These are phyloP conservation scores for Aethionema arabicum DNA, from an alignment of 345 rosid genomes.

Conservation along the genomic window DNA sequence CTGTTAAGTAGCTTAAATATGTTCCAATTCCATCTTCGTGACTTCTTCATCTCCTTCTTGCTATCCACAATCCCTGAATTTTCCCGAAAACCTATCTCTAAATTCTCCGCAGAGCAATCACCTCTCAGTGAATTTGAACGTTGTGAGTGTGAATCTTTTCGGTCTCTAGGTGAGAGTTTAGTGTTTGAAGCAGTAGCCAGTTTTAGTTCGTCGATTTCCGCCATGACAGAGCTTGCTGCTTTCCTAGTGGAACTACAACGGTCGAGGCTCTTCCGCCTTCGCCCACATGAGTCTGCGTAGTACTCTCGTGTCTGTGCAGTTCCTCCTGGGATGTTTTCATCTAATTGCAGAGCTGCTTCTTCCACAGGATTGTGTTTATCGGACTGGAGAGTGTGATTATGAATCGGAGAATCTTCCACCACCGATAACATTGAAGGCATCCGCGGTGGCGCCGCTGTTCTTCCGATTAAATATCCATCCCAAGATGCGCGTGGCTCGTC, in stretches of 20 bases:
- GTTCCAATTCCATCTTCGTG: slow-evolving; percentile 82
- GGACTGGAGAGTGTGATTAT: slow-evolving; percentile 50
- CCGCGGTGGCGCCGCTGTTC: slow-evolving; percentile 52
- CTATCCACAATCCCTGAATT: slow-evolving; percentile 35
- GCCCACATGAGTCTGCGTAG: slow-evolving; percentile 72
- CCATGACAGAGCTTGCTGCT: slow-evolving; percentile 73
- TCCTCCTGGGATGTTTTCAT: slow-evolving; percentile 75
- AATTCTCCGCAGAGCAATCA: slow-evolving; percentile 64
- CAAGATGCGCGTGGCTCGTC: slow-evolving; percentile 98
- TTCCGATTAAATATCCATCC: slow-evolving; percentile 85
- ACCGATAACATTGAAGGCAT: slow-evolving; percentile 91
- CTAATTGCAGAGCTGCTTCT: slow-evolving; percentile 47
- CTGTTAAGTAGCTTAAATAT: slow-evolving; percentile 79
- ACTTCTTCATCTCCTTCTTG: slow-evolving; percentile 63
- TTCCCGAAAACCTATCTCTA: slow-evolving; percentile 62
- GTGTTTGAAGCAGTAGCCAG: slow-evolving; percentile 50
- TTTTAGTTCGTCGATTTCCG: slow-evolving; percentile 75
- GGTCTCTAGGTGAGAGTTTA: slow-evolving; percentile 47
- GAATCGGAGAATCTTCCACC: slow-evolving; percentile 84
- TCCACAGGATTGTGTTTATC: slow-evolving; percentile 81
- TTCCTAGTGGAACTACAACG: slow-evolving; percentile 74
- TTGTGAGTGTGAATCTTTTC: slow-evolving; percentile 14
- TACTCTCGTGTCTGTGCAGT: slow-evolving; percentile 88
- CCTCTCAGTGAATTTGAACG: slow-evolving; percentile 72
- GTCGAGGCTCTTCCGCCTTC: slow-evolving; percentile 88